Conservation (phyloP, 73 alveolate genomes). For the Halteria grandinella region DNA sequence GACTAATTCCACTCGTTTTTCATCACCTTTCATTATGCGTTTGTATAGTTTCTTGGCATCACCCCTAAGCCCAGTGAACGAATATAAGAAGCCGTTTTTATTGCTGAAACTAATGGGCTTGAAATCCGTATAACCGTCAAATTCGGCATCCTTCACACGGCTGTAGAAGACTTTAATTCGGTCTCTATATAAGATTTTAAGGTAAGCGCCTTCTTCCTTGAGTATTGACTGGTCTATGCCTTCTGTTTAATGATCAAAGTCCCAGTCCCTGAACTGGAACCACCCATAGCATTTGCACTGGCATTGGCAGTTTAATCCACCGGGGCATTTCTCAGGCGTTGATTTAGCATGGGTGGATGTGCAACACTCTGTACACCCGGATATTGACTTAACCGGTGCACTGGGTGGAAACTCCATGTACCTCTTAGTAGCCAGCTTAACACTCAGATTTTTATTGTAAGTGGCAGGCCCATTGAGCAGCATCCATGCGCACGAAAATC, state of each 20-base stretch:
- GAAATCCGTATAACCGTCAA: constrained; percentile 53
- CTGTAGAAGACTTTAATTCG: constrained; percentile 45
- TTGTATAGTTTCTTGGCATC: constrained; percentile 58
- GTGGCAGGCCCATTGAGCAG: constrained; percentile 63
- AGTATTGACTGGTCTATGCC: background rate
- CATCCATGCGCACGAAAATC: constrained; percentile 63
- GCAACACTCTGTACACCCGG: constrained; percentile 33
- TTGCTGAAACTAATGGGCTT: constrained; percentile 1
- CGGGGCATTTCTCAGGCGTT: background rate
- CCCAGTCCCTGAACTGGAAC: constrained; percentile 40
- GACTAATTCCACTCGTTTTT: constrained; percentile 28
- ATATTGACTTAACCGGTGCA: constrained; percentile 8
- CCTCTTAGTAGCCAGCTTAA: too few relatives aligned
- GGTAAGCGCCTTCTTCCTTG: background rate
- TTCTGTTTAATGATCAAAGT: too few relatives aligned
- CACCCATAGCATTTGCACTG: constrained; percentile 46
- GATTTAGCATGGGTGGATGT: background rate
- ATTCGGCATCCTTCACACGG: constrained; percentile 32
- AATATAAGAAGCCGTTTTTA: constrained; percentile 50
- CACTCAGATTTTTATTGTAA: constrained; percentile 15
- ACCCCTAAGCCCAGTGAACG: constrained; percentile 63
- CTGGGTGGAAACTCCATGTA: constrained; percentile 5
- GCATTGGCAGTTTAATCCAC: constrained; percentile 36
- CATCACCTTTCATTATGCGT: constrained; percentile 41
- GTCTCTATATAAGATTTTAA: constrained; percentile 59